These are phyloP conservation scores for Lactarius sanguifluus DNA, from an alignment of 768 basidiomycete genomes.

Conservation along the genomic window DNA sequence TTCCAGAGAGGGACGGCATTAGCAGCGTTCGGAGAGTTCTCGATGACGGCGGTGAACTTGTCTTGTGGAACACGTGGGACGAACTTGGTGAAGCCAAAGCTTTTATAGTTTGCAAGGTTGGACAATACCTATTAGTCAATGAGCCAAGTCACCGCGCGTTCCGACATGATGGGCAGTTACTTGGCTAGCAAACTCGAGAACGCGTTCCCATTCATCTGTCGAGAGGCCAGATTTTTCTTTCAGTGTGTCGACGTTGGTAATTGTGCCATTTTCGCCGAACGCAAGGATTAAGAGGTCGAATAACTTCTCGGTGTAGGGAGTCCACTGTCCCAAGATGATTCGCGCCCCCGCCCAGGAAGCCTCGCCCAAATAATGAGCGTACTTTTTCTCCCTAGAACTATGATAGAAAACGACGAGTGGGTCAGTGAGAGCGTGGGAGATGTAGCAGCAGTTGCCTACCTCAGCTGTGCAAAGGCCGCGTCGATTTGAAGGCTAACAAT, in stretches of 20 bases:
- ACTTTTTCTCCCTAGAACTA: constrained; percentile 74
- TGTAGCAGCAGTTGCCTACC: constrained; percentile 38
- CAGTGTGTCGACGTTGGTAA: constrained; percentile 56
- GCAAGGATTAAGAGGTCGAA: constrained; percentile 70
- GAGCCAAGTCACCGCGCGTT: background rate
- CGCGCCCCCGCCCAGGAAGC: constrained; percentile 85
- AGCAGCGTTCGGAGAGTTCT: constrained; percentile 56
- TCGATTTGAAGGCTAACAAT: constrained; percentile 69
- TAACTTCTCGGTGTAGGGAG: constrained; percentile 61
- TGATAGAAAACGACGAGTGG: background rate
- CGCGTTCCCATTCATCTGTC: constrained; percentile 62
- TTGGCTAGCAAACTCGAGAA: constrained; percentile 74
- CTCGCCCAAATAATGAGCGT: constrained; percentile 66
- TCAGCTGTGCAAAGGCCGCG: constrained; percentile 67
- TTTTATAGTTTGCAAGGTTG: constrained; percentile 73
- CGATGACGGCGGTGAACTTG: constrained; percentile 64
- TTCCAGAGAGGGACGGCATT: constrained; percentile 62
- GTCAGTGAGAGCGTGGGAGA: background rate
- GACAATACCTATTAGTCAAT: constrained; percentile 44
- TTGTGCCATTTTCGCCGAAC: constrained; percentile 59
- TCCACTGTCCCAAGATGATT: constrained; percentile 86
- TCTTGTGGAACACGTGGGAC: constrained; percentile 63
- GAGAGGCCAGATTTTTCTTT: constrained; percentile 54
- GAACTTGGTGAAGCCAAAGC: constrained; percentile 86
- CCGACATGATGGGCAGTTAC: constrained; percentile 38